These are phyloP conservation scores for Plantago major DNA, from an alignment of 257 asterid genomes.

Conservation along the genomic window DNA sequence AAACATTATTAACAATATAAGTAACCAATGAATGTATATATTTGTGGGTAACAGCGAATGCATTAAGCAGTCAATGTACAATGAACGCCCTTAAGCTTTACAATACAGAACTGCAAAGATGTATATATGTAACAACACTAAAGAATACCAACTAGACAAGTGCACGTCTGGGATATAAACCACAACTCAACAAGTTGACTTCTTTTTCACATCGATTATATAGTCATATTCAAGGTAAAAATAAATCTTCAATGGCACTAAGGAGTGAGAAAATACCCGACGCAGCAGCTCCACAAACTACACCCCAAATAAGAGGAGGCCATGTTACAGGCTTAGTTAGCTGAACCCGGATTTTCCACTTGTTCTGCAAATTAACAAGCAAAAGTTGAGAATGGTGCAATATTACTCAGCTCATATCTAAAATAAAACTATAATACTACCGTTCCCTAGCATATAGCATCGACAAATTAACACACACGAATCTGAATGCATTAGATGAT, in stretches of 20 bases:
- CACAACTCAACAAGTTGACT: constrained; percentile 3
- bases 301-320: constrained; percentile 99
- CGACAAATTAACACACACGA: too few species aligned
- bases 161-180: neutral
- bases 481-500: too few species aligned
- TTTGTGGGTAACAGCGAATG: neutral
- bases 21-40: too few species aligned
- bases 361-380: constrained; percentile 40
- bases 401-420: too few species aligned
- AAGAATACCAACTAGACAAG: constrained; percentile 1
- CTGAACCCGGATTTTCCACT: constrained; percentile 89
- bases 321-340: constrained; percentile 95
- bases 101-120: too few species aligned
- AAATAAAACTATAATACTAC: too few species aligned
- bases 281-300: constrained; percentile 98
- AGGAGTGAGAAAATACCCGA: constrained; percentile 52
- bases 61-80: constrained; percentile 1
- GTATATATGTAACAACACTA: too few species aligned
- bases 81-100: too few species aligned
- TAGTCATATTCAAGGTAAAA: too few species aligned
- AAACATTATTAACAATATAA: too few species aligned
- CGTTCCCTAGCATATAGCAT: too few species aligned
- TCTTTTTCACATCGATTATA: neutral
- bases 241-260: neutral
- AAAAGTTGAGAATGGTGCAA: neutral